Conservation (phyloP, 352 stramenopile species). For the Thraustochytrium sp. region DNA sequence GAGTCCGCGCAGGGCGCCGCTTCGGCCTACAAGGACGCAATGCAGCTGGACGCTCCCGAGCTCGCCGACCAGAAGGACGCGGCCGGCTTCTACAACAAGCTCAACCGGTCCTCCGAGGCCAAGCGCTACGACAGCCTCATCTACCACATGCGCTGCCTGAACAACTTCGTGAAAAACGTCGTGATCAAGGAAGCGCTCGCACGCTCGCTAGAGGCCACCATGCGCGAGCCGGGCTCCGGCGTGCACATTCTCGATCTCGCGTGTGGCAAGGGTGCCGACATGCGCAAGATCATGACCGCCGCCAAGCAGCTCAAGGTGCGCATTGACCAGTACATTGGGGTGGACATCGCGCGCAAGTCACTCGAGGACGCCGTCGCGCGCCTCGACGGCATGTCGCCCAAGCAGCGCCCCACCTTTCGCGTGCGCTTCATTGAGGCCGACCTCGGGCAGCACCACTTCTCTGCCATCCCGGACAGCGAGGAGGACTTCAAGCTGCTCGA, state of each 20-base stretch:
- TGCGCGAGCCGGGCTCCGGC: slow-evolving; percentile 38
- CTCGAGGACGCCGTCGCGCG: slow-evolving; percentile 70
- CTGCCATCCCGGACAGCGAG: not conserved
- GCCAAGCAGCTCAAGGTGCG: slow-evolving; percentile 54
- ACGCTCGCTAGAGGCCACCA: slow-evolving; percentile 26
- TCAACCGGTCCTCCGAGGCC: slow-evolving; percentile 64
- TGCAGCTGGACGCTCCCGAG: slow-evolving; percentile 7
- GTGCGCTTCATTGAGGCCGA: slow-evolving; percentile 44
- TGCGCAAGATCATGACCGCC: slow-evolving; percentile 89
- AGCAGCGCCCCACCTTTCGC: slow-evolving; percentile 3
- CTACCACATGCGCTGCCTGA: slow-evolving; percentile 94
- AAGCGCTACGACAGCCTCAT: slow-evolving; percentile 78
- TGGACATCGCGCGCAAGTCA: slow-evolving; percentile 94
- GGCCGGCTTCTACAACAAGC: slow-evolving; percentile 72
- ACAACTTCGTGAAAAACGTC: slow-evolving; percentile 97
- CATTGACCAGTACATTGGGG: slow-evolving; percentile 87
- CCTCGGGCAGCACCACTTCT: not conserved
- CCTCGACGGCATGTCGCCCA: not conserved
- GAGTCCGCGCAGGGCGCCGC: not conserved
- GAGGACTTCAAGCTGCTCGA: not conserved
- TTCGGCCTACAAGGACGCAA: not conserved
- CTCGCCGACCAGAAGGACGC: slow-evolving; percentile 60
- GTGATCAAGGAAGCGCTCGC: slow-evolving; percentile 81
- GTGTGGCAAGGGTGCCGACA: slow-evolving; percentile 95
- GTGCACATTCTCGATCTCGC: slow-evolving; percentile 91